Evolutionary conservation across 495 filamentous ascomycete species (phyloP), one percentile per base, ranked within the genome.

Genomic region (Polyplosphaeria fusca): DNA sequence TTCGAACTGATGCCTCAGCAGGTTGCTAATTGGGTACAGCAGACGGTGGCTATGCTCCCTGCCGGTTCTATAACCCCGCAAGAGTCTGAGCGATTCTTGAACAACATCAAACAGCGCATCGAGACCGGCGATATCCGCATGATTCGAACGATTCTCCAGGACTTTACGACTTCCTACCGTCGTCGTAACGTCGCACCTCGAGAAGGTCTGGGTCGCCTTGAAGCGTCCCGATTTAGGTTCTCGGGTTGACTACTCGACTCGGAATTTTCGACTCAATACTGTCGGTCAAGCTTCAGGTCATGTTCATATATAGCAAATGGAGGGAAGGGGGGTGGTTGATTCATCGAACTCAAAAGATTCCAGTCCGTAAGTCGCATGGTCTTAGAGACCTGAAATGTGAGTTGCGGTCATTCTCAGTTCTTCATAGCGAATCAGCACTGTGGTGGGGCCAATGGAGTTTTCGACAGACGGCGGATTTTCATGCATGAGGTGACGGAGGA

Each of bases 151-250:
- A 79, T 96, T 2, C 78, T 99, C 30, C 94, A 97, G 77, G 83
- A 99, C 71, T 99, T 99, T 68, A 96, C 94, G 5, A 95, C 90
- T 64, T 86, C 81, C 32, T 99, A 97, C 68, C 84, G 93, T 37
- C 76, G 94, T 61, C 79, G 95, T 61, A 96, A 99, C 70, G 87
- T 99, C 12, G 91, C 91, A 19, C 91, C 91, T n/a, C 73, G 91
- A 51, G 91, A 95, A 63, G 91, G 91, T 3, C 77, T 96, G 38
- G 91, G 91, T 5, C 77, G 87, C 59, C 70, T 96, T 37, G 88
- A 94, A 72, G 89, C 89, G 5, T 80, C 84, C 47, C 82, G 88
- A 37, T 96, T 96, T 75, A 85, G 86, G 62, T 96, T 94, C 60
- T 59, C 61, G 14, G 70, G 70, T 24, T 73, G 30, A 35, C 30